phyloP scores from a whole-genome alignment of 1,284 basidiomycete species.

The Moniliella sp. region DNA sequence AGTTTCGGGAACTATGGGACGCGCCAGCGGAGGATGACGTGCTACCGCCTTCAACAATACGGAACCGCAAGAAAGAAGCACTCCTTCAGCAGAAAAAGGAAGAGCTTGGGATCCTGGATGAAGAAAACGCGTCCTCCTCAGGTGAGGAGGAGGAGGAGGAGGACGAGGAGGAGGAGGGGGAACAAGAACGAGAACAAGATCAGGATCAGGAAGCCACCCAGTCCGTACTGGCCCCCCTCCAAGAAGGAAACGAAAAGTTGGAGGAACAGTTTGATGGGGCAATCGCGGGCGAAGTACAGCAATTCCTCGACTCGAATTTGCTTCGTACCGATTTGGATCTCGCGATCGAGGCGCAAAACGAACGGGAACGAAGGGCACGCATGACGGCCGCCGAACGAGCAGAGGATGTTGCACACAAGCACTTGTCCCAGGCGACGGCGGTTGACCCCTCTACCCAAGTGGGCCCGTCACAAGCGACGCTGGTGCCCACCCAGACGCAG shows the following conservation, averaged over 20 bases:
- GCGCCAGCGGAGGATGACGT: conserved; percentile 21
- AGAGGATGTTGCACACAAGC: neutral
- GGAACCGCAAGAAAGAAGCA: conserved; percentile 3
- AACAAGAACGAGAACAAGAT: conserved; percentile 20
- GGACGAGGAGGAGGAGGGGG: conserved; percentile 23
- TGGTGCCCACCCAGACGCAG: no score
- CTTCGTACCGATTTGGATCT: neutral
- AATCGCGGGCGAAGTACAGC: conserved; percentile 1
- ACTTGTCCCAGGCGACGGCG: no score
- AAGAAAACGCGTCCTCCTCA: neutral
- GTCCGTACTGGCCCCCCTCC: conserved; percentile 4
- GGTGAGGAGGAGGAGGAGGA: neutral
- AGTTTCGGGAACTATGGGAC: conserved; percentile 61
- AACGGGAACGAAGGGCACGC: neutral
- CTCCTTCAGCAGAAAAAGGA: conserved; percentile 7
- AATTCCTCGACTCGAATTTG: neutral
- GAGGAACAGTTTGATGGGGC: conserved; percentile 35
- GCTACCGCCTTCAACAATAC: conserved; percentile 2
- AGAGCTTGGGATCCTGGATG: conserved; percentile 4
- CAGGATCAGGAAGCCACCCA: conserved; percentile 17
- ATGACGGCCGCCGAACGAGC: conserved; percentile 1
- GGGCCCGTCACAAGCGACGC: no score
- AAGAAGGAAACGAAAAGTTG: conserved; percentile 37
- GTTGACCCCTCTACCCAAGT: no score
- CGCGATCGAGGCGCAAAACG: conserved; percentile 1